A percentile compares a stretch with the other conserved stretches of the same genome.
These are phyloP conservation scores for Trypanosoma congolense DNA, from an alignment of 208 protist genomes.

Conservation along the genomic window DNA sequence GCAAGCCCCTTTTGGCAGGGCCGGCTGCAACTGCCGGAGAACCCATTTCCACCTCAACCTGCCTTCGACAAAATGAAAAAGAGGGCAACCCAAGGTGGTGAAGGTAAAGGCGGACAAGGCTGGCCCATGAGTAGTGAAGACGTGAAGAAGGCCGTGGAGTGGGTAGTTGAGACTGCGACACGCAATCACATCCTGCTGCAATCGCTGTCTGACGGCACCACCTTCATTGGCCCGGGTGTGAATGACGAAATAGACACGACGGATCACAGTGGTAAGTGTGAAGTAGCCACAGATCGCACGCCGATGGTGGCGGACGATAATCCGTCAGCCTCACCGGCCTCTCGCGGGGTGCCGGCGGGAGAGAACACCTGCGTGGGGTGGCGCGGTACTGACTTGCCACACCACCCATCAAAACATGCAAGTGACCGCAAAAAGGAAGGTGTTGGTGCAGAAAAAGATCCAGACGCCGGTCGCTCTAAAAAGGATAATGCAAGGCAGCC, in stretches of 20 bases:
- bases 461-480: not conserved
- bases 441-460: not conserved
- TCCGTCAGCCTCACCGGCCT: not conserved
- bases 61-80: slow-evolving; percentile 45
- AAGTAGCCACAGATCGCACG: not conserved
- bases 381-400: too few species aligned
- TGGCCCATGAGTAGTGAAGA: not conserved
- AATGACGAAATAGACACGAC: not conserved
- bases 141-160: not conserved
- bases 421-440: not conserved
- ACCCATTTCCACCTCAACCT: slow-evolving; percentile 44
- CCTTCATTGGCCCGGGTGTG: not conserved
- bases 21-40: slow-evolving; percentile 18
- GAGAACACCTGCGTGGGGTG: not conserved
- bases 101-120: not conserved
- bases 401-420: not conserved
- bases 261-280: not conserved
- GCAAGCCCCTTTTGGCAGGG: slow-evolving; percentile 79
- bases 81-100: not conserved
- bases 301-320: not conserved
- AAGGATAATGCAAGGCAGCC: not conserved
- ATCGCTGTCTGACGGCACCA: not conserved
- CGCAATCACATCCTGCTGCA: not conserved
- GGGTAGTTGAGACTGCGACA: not conserved
- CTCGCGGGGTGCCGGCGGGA: not conserved